phyloP scores from a whole-genome alignment of 192 early-diverging fungal species.

The Entophlyctis luteolus region DNA sequence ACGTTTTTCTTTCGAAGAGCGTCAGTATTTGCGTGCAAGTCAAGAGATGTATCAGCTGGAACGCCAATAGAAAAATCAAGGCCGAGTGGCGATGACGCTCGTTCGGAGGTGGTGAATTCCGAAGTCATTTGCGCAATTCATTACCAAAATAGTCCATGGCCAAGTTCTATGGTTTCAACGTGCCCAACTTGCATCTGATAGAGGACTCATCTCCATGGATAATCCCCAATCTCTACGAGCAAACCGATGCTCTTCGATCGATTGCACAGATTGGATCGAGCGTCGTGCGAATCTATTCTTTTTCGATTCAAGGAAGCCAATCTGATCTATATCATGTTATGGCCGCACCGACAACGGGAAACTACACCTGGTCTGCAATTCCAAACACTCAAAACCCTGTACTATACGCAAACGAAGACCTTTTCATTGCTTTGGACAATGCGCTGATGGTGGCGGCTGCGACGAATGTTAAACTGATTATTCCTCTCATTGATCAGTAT shows the following conservation, averaged over 20 bases:
- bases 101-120: too few species aligned
- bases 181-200: conserved; percentile 39
- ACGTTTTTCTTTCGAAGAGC: too few species aligned
- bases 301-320: not conserved
- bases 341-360: not conserved
- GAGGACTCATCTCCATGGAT: conserved; percentile 17
- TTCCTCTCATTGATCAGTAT: conserved; percentile 45
- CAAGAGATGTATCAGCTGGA: too few species aligned
- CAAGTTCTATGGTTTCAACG: conserved; percentile 39
- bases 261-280: conserved; percentile 8
- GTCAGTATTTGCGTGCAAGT: too few species aligned
- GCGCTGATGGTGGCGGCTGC: conserved; percentile 31
- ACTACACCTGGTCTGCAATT: not conserved
- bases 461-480: conserved; percentile 31
- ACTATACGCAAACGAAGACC: conserved; percentile 28
- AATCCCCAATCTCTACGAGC: conserved; percentile 18
- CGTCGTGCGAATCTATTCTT: conserved; percentile 11
- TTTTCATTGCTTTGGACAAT: conserved; percentile 38
- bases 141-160: too few species aligned
- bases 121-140: too few species aligned
- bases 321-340: not conserved
- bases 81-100: too few species aligned
- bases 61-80: too few species aligned
- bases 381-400: not conserved
- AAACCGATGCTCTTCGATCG: conserved; percentile 16